phyloP scores from a whole-genome alignment of 345 rosid genomes.

The Physaria fendleri region DNA sequence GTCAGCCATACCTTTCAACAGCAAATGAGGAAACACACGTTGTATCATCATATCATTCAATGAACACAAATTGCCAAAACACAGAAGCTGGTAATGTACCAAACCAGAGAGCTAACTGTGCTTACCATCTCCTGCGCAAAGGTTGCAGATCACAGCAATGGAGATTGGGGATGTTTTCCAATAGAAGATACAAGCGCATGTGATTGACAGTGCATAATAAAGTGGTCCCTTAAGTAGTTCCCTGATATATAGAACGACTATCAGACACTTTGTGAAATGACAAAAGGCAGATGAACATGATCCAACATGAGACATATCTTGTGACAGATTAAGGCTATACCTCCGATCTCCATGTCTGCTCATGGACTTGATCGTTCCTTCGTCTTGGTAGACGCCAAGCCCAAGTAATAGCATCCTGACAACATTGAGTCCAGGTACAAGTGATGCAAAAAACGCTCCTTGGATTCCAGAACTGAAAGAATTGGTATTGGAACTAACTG shows the following conservation, averaged over 20 bases:
- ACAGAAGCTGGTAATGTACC: not conserved
- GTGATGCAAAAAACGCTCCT: slow-evolving; percentile 74
- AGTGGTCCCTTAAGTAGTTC: slow-evolving; percentile 94
- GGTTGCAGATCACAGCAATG: slow-evolving; percentile 78
- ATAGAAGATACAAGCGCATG: slow-evolving; percentile 49
- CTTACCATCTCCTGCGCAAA: slow-evolving; percentile 98
- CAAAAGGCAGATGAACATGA: not conserved
- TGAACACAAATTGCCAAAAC: not conserved
- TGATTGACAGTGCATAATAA: slow-evolving; percentile 57
- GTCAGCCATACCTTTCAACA: slow-evolving; percentile 69
- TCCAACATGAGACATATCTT: not conserved
- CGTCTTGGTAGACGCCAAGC: slow-evolving; percentile 67
- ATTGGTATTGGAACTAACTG: not conserved
- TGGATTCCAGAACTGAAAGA: slow-evolving; percentile 60
- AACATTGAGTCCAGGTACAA: slow-evolving; percentile 60
- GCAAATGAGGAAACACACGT: not conserved
- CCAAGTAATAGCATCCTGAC: slow-evolving; percentile 76
- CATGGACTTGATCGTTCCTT: slow-evolving; percentile 89
- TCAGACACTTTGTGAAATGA: slow-evolving; percentile 23
- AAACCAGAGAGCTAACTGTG: slow-evolving; percentile 12
- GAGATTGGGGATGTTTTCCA: slow-evolving; percentile 81
- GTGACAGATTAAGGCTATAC: slow-evolving; percentile 31
- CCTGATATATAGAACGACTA: slow-evolving; percentile 40
- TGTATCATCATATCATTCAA: slow-evolving; percentile 4
- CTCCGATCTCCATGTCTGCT: slow-evolving; percentile 89